Conservation (phyloP, 2,329 filamentous ascomycete genomes). For the Sarocladium brachiariae region DNA sequence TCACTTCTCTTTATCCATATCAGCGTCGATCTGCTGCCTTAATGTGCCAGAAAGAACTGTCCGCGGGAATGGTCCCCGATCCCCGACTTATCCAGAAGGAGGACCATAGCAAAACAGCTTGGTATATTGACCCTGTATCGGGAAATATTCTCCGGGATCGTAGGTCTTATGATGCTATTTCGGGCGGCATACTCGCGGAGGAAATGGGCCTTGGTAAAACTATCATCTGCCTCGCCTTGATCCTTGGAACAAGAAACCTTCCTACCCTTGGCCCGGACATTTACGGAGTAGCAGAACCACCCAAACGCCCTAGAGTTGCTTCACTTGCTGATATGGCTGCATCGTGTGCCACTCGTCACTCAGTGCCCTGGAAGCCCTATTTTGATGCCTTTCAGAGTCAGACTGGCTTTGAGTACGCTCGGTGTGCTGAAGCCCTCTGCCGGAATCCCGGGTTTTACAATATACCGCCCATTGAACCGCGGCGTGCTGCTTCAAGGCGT, state of each 20-base stretch:
- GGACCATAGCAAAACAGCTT: conserved; percentile 55
- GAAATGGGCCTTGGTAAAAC: conserved; percentile 85
- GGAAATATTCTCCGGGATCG: conserved; percentile 58
- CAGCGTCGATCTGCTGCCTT: conserved; percentile 72
- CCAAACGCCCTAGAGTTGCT: conserved; percentile 40
- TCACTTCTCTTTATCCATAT: conserved; percentile 65
- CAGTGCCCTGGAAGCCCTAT: conserved; percentile 63
- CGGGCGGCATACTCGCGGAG: conserved; percentile 73
- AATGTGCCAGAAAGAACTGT: conserved; percentile 76
- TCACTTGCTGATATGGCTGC: conserved; percentile 72
- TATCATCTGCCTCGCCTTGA: conserved; percentile 70
- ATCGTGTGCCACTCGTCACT: conserved; percentile 56
- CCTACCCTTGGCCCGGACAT: conserved; percentile 59
- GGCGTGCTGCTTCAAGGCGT: conserved; percentile 14
- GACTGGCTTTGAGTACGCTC: conserved; percentile 42
- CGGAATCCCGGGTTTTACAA: conserved; percentile 54
- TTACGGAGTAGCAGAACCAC: conserved; percentile 38
- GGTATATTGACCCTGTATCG: conserved; percentile 64
- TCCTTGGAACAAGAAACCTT: conserved; percentile 68
- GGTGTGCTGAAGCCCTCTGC: conserved; percentile 50
- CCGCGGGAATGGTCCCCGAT: conserved; percentile 60
- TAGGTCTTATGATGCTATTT: conserved; percentile 63
- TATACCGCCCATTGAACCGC: conserved; percentile 38
- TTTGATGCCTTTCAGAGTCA: conserved; percentile 42
- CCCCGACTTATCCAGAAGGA: conserved; percentile 57